Evolutionary conservation across 495 filamentous ascomycete species (phyloP).

Genomic region (Podospora conica): DNA sequence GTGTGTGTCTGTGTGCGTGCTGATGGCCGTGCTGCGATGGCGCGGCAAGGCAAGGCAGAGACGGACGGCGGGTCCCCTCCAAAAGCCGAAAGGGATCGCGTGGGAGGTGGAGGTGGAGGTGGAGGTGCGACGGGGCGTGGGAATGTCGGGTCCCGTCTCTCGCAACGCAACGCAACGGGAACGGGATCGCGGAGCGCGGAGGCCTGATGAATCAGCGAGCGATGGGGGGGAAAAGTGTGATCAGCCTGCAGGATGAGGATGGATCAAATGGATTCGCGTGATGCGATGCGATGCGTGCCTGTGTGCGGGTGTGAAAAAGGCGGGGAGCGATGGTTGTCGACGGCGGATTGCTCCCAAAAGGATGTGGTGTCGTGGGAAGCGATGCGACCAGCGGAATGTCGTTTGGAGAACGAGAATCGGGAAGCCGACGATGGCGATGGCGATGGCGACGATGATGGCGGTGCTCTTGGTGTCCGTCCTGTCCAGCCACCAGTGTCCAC

Average conservation of each 20-base stretch:
- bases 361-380: neutral
- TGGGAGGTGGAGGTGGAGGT: neutral
- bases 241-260: constrained; percentile 26
- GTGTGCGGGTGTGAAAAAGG: constrained; percentile 5
- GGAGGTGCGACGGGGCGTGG: neutral
- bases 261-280: no score
- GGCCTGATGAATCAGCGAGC: constrained; percentile 25
- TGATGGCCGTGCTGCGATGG: constrained; percentile 3
- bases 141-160: neutral
- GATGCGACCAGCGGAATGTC: neutral
- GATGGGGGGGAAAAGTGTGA: constrained; percentile 25
- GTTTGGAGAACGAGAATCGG: neutral
- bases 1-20: neutral
- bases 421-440: neutral
- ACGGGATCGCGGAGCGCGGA: constrained; percentile 1
- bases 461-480: neutral
- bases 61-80: no score
- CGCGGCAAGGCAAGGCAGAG: no score
- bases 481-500: no score
- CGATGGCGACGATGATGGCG: neutral
- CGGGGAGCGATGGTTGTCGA: constrained; percentile 6
- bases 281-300: constrained; percentile 24
- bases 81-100: neutral
- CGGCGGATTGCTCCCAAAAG: no score
- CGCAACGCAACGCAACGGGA: neutral